Conservation (phyloP, 176 grass and related monocot genomes). For the Eremochloa ophiuroides region DNA sequence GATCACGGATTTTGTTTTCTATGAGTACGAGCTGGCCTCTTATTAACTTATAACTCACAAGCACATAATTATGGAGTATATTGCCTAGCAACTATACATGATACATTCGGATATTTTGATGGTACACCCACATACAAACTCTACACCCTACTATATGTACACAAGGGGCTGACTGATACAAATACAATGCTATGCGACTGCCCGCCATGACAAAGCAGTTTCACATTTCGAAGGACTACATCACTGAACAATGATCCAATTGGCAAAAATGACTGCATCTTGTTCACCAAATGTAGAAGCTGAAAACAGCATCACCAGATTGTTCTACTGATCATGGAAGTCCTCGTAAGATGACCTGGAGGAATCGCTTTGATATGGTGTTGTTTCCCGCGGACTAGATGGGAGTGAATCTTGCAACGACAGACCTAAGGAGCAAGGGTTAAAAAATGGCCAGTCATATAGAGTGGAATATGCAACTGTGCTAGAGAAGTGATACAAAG, state of each 20-base stretch:
- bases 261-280: background rate
- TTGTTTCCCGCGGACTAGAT: constrained; percentile 76
- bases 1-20: background rate
- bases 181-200: background rate
- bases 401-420: constrained; percentile 78
- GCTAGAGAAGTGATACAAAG: background rate
- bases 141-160: constrained; percentile 40
- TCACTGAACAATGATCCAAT: background rate
- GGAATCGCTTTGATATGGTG: constrained; percentile 91
- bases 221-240: background rate
- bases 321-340: constrained; percentile 61
- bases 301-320: background rate
- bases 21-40: background rate
- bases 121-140: constrained; percentile 8
- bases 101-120: background rate
- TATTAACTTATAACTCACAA: constrained; percentile 40
- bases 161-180: constrained; percentile 22
- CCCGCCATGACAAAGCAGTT: background rate
- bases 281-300: background rate
- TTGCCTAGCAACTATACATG: constrained; percentile 10
- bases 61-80: constrained; percentile 1
- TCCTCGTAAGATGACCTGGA: constrained; percentile 89
- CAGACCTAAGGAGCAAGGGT: constrained; percentile 29
- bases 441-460: constrained; percentile 1
- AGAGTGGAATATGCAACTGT: background rate